These are phyloP conservation scores for Leishmania aethiopica DNA, from an alignment of 208 protist genomes.

Conservation along the genomic window DNA sequence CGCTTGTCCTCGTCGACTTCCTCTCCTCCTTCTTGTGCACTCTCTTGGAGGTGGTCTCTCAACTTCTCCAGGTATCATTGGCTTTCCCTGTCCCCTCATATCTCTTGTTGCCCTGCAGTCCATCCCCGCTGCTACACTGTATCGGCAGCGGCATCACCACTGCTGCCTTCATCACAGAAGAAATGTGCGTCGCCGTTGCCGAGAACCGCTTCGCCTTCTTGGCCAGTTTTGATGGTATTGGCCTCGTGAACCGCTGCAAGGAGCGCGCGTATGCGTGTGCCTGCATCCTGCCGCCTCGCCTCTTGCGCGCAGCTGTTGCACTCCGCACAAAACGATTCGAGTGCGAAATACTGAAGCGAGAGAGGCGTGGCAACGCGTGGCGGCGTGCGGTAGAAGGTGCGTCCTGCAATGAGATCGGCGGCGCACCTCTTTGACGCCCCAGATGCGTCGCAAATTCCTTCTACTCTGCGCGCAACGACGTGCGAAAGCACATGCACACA, in stretches of 20 bases:
- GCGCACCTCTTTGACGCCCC: background rate
- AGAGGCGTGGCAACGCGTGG: background rate
- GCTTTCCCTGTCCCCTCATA: background rate
- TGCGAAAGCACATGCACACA: background rate
- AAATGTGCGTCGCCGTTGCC: background rate
- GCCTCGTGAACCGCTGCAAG: background rate
- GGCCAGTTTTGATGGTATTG: background rate
- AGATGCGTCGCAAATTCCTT: background rate
- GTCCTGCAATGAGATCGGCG: background rate
- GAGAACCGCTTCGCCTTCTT: background rate
- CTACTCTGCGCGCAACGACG: background rate
- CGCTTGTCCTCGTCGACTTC: background rate
- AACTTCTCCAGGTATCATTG: background rate
- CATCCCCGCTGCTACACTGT: background rate
- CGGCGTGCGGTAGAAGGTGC: background rate
- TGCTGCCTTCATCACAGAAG: background rate
- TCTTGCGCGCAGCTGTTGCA: background rate
- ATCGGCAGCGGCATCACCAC: background rate
- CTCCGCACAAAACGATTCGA: background rate
- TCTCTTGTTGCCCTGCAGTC: background rate
- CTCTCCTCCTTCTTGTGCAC: background rate
- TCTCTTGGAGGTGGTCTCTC: background rate
- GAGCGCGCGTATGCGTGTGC: background rate
- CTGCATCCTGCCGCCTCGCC: background rate
- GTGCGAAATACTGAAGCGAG: background rate